Base-by-base conservation (phyloP, 768 basidiomycete genomes). In the Flagelloscypha sp. region DNA sequence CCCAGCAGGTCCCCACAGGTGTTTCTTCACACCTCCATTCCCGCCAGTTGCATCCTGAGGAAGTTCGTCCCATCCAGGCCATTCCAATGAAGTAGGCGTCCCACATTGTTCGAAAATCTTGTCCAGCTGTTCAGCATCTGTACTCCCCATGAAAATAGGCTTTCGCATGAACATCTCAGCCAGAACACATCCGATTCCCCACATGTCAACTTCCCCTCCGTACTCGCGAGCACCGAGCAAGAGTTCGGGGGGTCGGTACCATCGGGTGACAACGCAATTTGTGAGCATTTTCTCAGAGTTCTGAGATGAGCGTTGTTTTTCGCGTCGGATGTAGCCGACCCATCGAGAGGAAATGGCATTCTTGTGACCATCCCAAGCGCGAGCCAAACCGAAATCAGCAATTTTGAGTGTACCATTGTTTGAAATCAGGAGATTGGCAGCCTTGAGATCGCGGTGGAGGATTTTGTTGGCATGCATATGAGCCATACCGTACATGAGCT, bases 401-500 rank as follows among this genome's bases (percentile, higher is more conserved):
- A 99, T 84, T 48, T 80, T 79, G 11, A 98, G 66, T 15, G 70
- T 67, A 4, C 95, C 95, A 4, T 68, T 61, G 52, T 93, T 92
- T 37, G 81, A 84, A 34, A 99, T 94, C 30, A 99, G 79, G 33
- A 98, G 63, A 54, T 99, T 99, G 22, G 95, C 95, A 4, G 95
- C 87, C 54, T 99, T 99, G 85, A 99, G 93, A 49, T 99, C 95
- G 29, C 95, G 89, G 56, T 99, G 95, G 4, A 99, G 69, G 48
- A 97, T 94, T 46, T 88, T 78, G 58, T 98, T 95, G 94, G 97
- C 68, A 58, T 99, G 95, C 73, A 99, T 86, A 52, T 95, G 97
- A 42, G 85, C 87, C 2, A 90, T 89, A 7, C 95, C 95, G 55
- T 93, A 84, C n/a, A 98, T 67, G 18, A 98, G 71, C 54, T 99